Percentiles rank a stretch among this genome's conserved stretches.
These are phyloP conservation scores for Ophiostoma novo-ulmi DNA, from an alignment of 2,329 filamentous ascomycete species.

Conservation along the genomic window DNA sequence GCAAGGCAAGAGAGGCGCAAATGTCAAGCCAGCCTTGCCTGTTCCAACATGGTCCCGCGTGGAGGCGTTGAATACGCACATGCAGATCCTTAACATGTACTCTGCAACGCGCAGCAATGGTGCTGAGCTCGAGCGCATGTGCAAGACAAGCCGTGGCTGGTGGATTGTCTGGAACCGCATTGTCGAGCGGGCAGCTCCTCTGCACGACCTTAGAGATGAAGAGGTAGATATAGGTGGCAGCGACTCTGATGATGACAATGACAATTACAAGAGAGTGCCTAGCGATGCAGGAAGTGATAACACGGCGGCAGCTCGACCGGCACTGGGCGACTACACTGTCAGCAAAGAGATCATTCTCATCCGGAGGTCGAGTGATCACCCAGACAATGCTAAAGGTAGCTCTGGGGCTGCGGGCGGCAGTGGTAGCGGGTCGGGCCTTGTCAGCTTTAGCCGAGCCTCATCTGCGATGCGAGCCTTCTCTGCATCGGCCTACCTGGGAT, in stretches of 20 bases:
- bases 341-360: conserved; percentile 59
- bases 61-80: conserved; percentile 61
- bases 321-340: conserved; percentile 29
- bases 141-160: conserved; percentile 63
- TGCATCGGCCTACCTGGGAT: conserved; percentile 23
- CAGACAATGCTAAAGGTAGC: conserved; percentile 33
- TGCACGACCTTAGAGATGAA: not conserved
- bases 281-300: conserved; percentile 16
- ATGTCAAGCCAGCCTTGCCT: not conserved
- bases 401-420: conserved; percentile 29
- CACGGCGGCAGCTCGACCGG: conserved; percentile 16
- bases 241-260: not conserved
- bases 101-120: conserved; percentile 41
- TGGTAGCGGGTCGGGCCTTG: conserved; percentile 9
- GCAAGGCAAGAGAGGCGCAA: not conserved
- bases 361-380: conserved; percentile 54
- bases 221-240: conserved; percentile 19
- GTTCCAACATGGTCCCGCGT: conserved; percentile 49
- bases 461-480: conserved; percentile 25
- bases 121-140: conserved; percentile 54
- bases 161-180: conserved; percentile 65
- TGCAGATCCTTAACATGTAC: conserved; percentile 57
- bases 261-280: conserved; percentile 8
- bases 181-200: conserved; percentile 33
- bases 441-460: conserved; percentile 36